Base-by-base conservation (phyloP, 2,329 filamentous ascomycete genomes). In the Aspergillus transmontanensis region DNA sequence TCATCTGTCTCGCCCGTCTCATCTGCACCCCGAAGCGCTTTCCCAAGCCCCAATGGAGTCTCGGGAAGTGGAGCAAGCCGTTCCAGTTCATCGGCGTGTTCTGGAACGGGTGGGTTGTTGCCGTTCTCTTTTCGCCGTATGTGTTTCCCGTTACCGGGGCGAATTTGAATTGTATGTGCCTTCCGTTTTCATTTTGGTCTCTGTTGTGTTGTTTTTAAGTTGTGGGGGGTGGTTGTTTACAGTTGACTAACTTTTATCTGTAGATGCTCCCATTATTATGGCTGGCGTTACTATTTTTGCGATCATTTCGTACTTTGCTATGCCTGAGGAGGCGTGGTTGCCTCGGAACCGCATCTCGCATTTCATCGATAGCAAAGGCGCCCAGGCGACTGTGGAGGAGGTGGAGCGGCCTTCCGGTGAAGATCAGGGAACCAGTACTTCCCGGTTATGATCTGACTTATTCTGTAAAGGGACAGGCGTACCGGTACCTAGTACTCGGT, bases 231-330 rank as follows among this genome's bases (percentile, higher is more conserved):
- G 50, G 51, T 53, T 32, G 21, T 21, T 21, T 21, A 21, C 21
- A 21, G 21, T 21, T 12, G 16, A 41, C 60, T 45, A 28, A 26
- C 19, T 36, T 28, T 23, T 23, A 36, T 2, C 0, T 43, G 28
- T 57, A 81, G 79, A 82, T 65, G 83, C 83, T 0, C 83, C 83
- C 0, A 81, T 85, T 14, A 84, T 85, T 62, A 84, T 85, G 81
- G 80, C 70, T 3, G 77, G 73, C 1, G 81, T 84, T 4, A 85
- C 82, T 0, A 79, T 85, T 39, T 75, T 84, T 45, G 83, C 82
- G 0, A 58, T 84, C 19, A 60, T 82, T 26, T 83, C 82, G 10
- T 84, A 82, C 77, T 82, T 80, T 71, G 41, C 82, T n/a, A 81
- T 81, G 64, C 82, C 83, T 0, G 77, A 80, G 50, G 80, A 80